Evolutionary conservation across 768 basidiomycete species (phyloP), one percentile per base, ranked within the genome.

Genomic region (Boletus subparvulus): DNA sequence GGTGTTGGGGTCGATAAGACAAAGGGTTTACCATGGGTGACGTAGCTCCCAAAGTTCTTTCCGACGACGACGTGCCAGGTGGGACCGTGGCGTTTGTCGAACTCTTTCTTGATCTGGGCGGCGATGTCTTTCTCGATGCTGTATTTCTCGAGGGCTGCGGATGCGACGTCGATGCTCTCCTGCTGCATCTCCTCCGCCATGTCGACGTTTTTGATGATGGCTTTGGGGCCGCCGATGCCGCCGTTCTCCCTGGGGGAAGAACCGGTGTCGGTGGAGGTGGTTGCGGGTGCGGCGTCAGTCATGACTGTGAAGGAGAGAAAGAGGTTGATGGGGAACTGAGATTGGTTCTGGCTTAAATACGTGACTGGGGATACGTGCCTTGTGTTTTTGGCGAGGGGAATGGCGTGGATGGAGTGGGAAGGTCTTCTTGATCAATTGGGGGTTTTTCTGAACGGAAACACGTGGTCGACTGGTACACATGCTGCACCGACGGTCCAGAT

Each of bases 51-150:
- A 84, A 96, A 98, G 79, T 98, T 97, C 81, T 96, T 98, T 58
- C 96, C 96, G 49, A 96, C 96, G 62, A 98, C 94, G 73, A 94
- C 94, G 73, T 98, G 96, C 96, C 96, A 98, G 65, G 95, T 97
- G 54, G 92, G 86, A 26, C 93, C 92, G 65, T 93, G 87, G 74
- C 88, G 80, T 76, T 86, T 81, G 81, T 98, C 96, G 72, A 95
- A 94, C 78, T 97, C 94, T 75, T 94, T 94, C 84, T 98, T 98
- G 84, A 98, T 91, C 74, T 91, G 87, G 41, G 95, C 94, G 16
- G 96, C 96, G 70, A 98, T 94, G 74, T 98, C 96, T 76, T 97
- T 98, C 80, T 98, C 96, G 78, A 97, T 89, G 74, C 83, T 87
- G 78, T 86, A 92, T 73, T 92, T 90, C 65, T 94, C 89, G 73